Evolutionary conservation across 1,284 basidiomycete genomes (phyloP).

Genomic region (Moesziomyces aphidis): DNA sequence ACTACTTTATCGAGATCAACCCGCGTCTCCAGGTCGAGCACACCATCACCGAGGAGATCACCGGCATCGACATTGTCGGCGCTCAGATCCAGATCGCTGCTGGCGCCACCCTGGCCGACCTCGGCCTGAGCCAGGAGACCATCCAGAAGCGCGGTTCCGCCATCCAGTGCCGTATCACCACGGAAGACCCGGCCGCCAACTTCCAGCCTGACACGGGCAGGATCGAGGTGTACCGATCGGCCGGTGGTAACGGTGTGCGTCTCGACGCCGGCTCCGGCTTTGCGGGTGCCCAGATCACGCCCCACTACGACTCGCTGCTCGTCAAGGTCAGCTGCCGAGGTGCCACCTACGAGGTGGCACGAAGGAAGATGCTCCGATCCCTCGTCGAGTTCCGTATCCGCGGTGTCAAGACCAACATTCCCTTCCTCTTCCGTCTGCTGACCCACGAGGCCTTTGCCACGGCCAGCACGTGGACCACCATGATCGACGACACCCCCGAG

Average conservation of each 20-base stretch:
- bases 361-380: constrained; percentile 98
- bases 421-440: constrained; percentile 96
- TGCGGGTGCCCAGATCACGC: constrained; percentile 98
- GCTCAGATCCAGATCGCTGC: constrained; percentile 97
- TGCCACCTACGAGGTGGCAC: constrained; percentile 97
- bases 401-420: constrained; percentile 96
- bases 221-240: constrained; percentile 98
- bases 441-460: constrained; percentile 98
- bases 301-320: constrained; percentile 97
- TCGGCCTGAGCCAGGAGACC: constrained; percentile 95
- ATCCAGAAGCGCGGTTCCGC: constrained; percentile 96
- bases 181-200: constrained; percentile 89
- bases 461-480: constrained; percentile 89
- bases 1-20: constrained; percentile 98
- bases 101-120: constrained; percentile 92
- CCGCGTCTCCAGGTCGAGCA: constrained; percentile 97
- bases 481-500: constrained; percentile 97
- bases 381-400: constrained; percentile 99
- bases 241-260: constrained; percentile 98
- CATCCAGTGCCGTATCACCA: constrained; percentile 98
- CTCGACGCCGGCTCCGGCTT: constrained; percentile 97
- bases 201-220: constrained; percentile 99
- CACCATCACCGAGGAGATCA: constrained; percentile 99
- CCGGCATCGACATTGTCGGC: constrained; percentile 96
- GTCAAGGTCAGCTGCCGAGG: constrained; percentile 97